Base-by-base conservation (phyloP, 208 protist genomes). In the Acanthamoeba castellanii region DNA sequence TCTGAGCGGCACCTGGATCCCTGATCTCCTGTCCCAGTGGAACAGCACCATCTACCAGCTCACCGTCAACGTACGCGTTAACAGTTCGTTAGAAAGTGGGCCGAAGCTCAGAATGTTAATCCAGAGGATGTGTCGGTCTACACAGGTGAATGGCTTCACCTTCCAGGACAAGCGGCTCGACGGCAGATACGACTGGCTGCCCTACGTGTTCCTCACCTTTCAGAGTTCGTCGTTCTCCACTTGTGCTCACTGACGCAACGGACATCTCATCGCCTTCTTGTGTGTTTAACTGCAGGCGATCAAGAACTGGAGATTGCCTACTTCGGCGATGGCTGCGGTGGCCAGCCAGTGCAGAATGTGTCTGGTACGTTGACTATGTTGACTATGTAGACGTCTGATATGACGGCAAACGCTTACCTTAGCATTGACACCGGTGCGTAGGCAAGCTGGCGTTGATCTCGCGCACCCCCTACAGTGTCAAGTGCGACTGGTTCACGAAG, bases 1-100 rank as follows among this genome's bases (percentile, higher is more conserved):
- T 32, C 57, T 91, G 50, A 18, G 50, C 50, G 50, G 50, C 22
- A 91, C 13, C 18, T 91, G 85, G 85, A 70, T 91, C 0, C 55
- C 85, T 14, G 59, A 42, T 18, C 85, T 91, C 11, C 55, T 91
- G 25, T 16, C 25, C 20, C 25, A 91, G 52, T 91, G 85, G 85
- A 91, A 66, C 52, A 72, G 85, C 85, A 91, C 52, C 42, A 52
- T 91, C 32, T 91, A 91, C 85, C 85, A 91, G 47, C 76, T 85
- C 3, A 47, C 18, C 20, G 42, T 85, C 45, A 50, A 47, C 1
- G 76, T 85, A 2, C n/a, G 8, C 5, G n/a, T 8, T 30, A 0
- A 50, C 32, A 13, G 8, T 42, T 47, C 32, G 0, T 3, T 50
- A 1, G 42, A 0, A 0, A 18, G 13, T 57, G 59, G 8, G 18